These are phyloP conservation scores for Fraxinus excelsior DNA, from an alignment of 257 asterid genomes.

Conservation along the genomic window DNA sequence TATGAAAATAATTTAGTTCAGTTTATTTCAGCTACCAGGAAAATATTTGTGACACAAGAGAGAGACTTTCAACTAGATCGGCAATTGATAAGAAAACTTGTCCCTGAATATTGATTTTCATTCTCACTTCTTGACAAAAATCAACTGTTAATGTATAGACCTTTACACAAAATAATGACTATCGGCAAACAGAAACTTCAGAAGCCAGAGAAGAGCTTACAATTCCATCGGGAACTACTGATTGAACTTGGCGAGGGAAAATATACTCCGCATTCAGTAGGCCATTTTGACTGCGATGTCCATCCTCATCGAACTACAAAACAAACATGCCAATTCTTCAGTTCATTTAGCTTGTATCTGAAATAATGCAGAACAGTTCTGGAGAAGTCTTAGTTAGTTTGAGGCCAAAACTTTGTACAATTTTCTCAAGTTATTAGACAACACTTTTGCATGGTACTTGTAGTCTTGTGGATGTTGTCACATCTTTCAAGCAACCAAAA, in stretches of 20 bases:
- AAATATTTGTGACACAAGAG: too few relatives aligned
- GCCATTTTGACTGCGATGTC: conserved; percentile 34
- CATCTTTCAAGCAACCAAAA: too few relatives aligned
- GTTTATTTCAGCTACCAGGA: too few relatives aligned
- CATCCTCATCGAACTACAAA: conserved; percentile 47
- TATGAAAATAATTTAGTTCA: neutral
- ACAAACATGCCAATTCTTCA: conserved; percentile 11
- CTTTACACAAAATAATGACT: conserved; percentile 18
- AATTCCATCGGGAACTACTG: conserved; percentile 27
- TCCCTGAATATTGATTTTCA: too few relatives aligned
- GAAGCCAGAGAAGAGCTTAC: conserved; percentile 20
- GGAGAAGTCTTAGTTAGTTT: too few relatives aligned
- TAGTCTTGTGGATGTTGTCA: too few relatives aligned
- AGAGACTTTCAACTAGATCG: too few relatives aligned
- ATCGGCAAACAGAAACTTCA: neutral
- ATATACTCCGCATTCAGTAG: conserved; percentile 44
- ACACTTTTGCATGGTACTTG: too few relatives aligned
- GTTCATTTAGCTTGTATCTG: neutral
- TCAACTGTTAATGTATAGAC: neutral
- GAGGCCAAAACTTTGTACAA: too few relatives aligned
- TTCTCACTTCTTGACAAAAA: neutral
- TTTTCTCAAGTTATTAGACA: too few relatives aligned
- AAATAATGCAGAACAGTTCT: too few relatives aligned
- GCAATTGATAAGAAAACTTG: too few relatives aligned
- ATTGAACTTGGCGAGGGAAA: conserved; percentile 24